Evolutionary conservation across 2,329 filamentous ascomycete species (phyloP).

Genomic region (Didymella glomerata): DNA sequence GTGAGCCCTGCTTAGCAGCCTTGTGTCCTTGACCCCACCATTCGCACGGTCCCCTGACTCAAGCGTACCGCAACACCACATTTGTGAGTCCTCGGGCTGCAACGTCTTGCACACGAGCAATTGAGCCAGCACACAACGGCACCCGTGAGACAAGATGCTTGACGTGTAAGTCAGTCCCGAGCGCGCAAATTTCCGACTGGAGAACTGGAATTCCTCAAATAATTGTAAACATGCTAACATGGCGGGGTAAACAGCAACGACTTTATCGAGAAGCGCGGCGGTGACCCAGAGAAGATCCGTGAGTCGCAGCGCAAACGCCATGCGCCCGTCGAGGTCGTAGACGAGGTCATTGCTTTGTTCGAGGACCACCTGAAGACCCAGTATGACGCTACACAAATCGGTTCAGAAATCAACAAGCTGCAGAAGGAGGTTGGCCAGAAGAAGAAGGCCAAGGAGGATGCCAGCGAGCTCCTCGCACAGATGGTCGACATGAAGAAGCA

Average conservation of each 20-base stretch:
- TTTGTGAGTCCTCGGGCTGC: constrained; percentile 24
- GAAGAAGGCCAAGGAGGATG: constrained; percentile 92
- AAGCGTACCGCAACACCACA: constrained; percentile 31
- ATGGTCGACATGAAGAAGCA: constrained; percentile 81
- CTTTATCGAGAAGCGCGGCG: constrained; percentile 78
- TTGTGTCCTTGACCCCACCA: constrained; percentile 25
- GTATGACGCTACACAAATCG: constrained; percentile 81
- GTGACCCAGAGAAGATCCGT: constrained; percentile 88
- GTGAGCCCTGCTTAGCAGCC: constrained; percentile 22
- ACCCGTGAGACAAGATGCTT: constrained; percentile 38
- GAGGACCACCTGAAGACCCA: constrained; percentile 84
- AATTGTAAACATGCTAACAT: constrained; percentile 24
- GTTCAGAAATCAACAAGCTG: constrained; percentile 83
- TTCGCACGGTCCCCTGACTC: constrained; percentile 37
- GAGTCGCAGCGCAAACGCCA: constrained; percentile 86
- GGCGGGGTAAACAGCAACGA: constrained; percentile 54
- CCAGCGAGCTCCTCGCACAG: constrained; percentile 77
- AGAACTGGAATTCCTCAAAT: not conserved
- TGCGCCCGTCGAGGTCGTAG: constrained; percentile 83
- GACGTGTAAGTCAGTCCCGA: constrained; percentile 40
- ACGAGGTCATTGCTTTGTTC: constrained; percentile 87
- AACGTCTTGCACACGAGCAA: constrained; percentile 28
- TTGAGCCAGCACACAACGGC: constrained; percentile 16
- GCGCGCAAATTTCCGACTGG: not conserved
- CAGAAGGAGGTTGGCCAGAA: constrained; percentile 91